Evolutionary conservation across 306 rosid genomes (phyloP).

Genomic region (Vigna mungo): DNA sequence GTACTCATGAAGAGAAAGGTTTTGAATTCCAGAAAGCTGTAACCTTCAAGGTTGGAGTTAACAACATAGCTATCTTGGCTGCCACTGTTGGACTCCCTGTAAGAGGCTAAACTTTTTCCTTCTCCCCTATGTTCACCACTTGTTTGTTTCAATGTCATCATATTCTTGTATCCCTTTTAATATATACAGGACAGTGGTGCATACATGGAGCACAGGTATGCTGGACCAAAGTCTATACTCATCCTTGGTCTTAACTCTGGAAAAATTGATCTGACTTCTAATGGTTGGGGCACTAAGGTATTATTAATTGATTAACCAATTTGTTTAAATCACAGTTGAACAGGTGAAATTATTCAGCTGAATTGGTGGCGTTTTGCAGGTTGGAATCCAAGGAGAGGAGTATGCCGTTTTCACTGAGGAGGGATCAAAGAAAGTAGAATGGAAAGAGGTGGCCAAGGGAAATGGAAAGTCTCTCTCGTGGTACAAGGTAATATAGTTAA

Average conservation of each 20-base stretch:
- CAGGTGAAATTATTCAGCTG: background rate
- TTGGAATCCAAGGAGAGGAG: slow-evolving; percentile 73
- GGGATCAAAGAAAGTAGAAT: slow-evolving; percentile 69
- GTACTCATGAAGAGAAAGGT: slow-evolving; percentile 68
- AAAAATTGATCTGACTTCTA: slow-evolving; percentile 63
- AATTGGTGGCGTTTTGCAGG: slow-evolving; percentile 53
- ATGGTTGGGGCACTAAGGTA: slow-evolving; percentile 94
- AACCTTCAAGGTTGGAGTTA: slow-evolving; percentile 56
- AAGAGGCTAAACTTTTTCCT: slow-evolving; percentile 50
- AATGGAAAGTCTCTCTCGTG: slow-evolving; percentile 60
- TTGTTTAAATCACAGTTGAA: background rate
- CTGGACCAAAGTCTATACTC: slow-evolving; percentile 69
- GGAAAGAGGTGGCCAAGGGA: slow-evolving; percentile 54
- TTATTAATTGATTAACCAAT: background rate
- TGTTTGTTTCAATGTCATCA: slow-evolving; percentile 6
- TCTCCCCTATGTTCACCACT: slow-evolving; percentile 2
- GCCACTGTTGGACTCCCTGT: slow-evolving; percentile 82
- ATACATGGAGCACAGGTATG: slow-evolving; percentile 92
- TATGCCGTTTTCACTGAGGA: slow-evolving; percentile 50
- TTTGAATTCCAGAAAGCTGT: slow-evolving; percentile 57
- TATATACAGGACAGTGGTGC: slow-evolving; percentile 88
- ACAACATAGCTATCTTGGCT: slow-evolving; percentile 67
- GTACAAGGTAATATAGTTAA: slow-evolving; percentile 74
- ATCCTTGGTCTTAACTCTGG: slow-evolving; percentile 84
- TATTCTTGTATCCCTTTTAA: slow-evolving; percentile 2